Percentiles rank a stretch among this genome's conserved stretches.
phyloP scores from a whole-genome alignment of 495 filamentous ascomycete species.

The Aspergillus cristatus region DNA sequence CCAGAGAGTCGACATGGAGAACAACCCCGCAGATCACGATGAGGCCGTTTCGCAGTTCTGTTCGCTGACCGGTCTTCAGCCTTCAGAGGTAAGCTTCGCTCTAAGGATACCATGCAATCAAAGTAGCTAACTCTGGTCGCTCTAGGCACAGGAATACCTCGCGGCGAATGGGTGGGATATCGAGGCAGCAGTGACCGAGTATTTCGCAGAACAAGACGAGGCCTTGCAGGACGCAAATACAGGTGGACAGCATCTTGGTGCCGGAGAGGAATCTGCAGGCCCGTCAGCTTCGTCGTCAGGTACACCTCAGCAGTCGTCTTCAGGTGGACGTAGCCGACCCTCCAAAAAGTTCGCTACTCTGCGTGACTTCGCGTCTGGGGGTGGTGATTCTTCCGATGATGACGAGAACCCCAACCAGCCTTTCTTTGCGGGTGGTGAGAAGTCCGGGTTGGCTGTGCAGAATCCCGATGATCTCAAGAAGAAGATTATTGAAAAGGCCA shows the following conservation, averaged over 20 bases:
- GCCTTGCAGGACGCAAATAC: constrained; percentile 28
- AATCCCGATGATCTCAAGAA: constrained; percentile 68
- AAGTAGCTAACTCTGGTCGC: constrained; percentile 2
- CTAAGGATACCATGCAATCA: too few species aligned
- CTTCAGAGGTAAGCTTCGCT: constrained; percentile 51
- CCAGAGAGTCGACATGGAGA: constrained; percentile 35
- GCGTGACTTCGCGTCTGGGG: constrained; percentile 35
- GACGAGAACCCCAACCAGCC: constrained; percentile 61
- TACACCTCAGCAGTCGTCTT: constrained; percentile 22
- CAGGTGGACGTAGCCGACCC: constrained; percentile 20
- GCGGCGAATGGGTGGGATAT: constrained; percentile 61
- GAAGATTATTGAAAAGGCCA: constrained; percentile 77
- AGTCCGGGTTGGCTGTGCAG: constrained; percentile 90
- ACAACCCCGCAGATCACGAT: constrained; percentile 52
- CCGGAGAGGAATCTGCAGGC: constrained; percentile 9
- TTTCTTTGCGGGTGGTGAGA: constrained; percentile 91
- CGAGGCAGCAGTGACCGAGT: constrained; percentile 55
- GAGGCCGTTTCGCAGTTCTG: constrained; percentile 65
- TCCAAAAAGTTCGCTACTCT: constrained; percentile 50
- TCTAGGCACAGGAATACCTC: constrained; percentile 64
- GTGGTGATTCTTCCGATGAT: constrained; percentile 52
- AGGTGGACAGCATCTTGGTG: constrained; percentile 23
- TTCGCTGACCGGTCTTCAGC: constrained; percentile 54
- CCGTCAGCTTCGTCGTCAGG: constrained; percentile 23
- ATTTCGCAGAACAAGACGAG: constrained; percentile 62